Base-by-base conservation (phyloP, 2,329 filamentous ascomycete genomes). In the Hawksworthiomyces lignivorus region DNA sequence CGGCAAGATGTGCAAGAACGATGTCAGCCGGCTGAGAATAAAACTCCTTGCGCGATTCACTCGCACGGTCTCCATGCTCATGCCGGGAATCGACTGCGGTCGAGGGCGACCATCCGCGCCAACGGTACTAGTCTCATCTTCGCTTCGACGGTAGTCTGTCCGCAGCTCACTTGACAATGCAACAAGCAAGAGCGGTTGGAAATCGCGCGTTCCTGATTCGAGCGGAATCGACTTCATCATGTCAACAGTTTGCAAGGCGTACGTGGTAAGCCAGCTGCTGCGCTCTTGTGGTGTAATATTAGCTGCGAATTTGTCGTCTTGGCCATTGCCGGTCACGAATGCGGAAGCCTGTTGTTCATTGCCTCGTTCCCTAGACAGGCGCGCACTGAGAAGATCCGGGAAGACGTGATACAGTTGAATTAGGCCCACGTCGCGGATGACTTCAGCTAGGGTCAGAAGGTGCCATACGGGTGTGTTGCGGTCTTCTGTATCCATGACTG, bases 371-470 rank as follows among this genome's bases (percentile, higher is more conserved):
- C 43, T 32, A 15, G 57, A 42, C 50, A 72, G 50, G 33, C 69
- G 64, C 28, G 61, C 62, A n/a, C 60, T 61, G 1, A 72, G 58
- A 27, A 72, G 57, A 22, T 70, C 65, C 3, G 73, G 72, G 43
- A 75, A 75, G 21, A 69, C 65, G 19, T 68, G 67, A 50, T 77
- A 77, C 17, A 77, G 53, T 47, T 77, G 71, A 34, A 76, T 57
- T 4, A 76, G 61, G 1, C 70, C 73, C 4, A 68, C 63, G 40
- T 66, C 69, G 26, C 72, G 68, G 46, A 73, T 73, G 2, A 69
- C 67, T 48, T 75, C 68, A 2, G 72, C 72, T 48, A 74, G 64
- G 7, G 66, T 63, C 28, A 75, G 60, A 29, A 76, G 67, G 50
- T 77, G 69, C 56, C 64, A 63, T 39, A 71, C 68, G 3, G 70